Base-by-base conservation (phyloP, 2,329 filamentous ascomycete genomes). In the Fusarium anthophilum region DNA sequence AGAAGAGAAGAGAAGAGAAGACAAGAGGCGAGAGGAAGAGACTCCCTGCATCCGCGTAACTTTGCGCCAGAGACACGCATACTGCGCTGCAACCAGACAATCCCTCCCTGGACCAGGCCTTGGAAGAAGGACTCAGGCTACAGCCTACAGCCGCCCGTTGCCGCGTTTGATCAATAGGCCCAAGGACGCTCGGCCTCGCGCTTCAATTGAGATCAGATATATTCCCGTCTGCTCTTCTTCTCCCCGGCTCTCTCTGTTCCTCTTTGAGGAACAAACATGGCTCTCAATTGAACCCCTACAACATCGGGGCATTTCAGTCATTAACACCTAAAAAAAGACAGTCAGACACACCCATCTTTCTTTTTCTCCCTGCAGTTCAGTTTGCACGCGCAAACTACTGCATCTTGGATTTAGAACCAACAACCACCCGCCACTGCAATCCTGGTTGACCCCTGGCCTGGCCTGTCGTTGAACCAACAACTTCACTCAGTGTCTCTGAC, bases 101-200 rank as follows among this genome's bases (percentile, higher is more conserved):
- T 69, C 51, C 67, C 59, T 72, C 50, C 64, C 60, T 59, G 47
- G 45, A 20, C 38, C 57, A 50, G 68, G 41, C 28, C 28, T 57
- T 32, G 39, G 20, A 44, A 44, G 38, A 37, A 51, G 30, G 17
- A 24, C 17, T 20, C 53, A 45, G 22, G 6, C 30, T 48, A 30
- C 38, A 32, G 38, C 11, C 38, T 30, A 55, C 63, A 55, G 38
- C 63, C 63, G 66, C 71, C 60, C 41, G 51, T 74, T 74, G 57
- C 68, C 69, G 64, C 64, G 68, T 64, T 65, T 69, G 57, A 60
- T 69, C 50, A 47, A 63, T 37, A 47, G 44, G 44, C 62, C 62
- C 53, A 68, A 59, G 22, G 32, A 37, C 30, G 43, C 66, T 69
- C 64, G 64, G 66, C 55, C 63, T 61, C 47, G 62, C 68, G 53